Conservation (phyloP, 257 asterid species). For the Petunia axillaris region DNA sequence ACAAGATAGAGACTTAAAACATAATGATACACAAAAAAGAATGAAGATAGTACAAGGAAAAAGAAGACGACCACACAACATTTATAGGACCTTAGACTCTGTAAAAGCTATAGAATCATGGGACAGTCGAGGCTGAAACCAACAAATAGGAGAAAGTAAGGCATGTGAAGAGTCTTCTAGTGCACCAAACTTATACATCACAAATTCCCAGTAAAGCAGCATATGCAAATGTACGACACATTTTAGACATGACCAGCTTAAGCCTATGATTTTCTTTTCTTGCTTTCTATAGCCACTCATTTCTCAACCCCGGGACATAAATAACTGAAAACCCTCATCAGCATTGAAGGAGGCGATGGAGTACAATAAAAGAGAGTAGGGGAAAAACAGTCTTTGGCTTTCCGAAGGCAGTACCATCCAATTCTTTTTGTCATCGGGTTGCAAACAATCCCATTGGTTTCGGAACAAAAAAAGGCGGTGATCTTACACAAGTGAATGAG, state of each 20-base stretch:
- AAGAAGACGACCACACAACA: neutral
- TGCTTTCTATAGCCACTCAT: too few relatives aligned
- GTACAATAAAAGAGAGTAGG: neutral
- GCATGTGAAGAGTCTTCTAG: neutral
- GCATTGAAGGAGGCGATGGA: neutral
- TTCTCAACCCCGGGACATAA: neutral
- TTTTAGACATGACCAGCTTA: neutral
- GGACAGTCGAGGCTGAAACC: neutral
- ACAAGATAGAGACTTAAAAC: neutral
- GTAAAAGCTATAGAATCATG: neutral
- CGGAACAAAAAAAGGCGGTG: neutral
- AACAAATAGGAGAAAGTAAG: neutral
- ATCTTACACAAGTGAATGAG: neutral
- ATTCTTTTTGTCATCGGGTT: too few relatives aligned
- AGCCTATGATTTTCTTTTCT: too few relatives aligned
- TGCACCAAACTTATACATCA: neutral
- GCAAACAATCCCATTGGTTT: neutral
- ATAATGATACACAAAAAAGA: neutral
- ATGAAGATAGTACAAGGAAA: neutral
- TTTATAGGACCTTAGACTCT: neutral
- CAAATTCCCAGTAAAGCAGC: neutral
- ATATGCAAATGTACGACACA: neutral
- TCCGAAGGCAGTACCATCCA: too few relatives aligned
- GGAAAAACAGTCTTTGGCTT: neutral
- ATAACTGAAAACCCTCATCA: neutral